Conservation (phyloP, 2,329 filamentous ascomycete species). For the Colletotrichum camelliae region DNA sequence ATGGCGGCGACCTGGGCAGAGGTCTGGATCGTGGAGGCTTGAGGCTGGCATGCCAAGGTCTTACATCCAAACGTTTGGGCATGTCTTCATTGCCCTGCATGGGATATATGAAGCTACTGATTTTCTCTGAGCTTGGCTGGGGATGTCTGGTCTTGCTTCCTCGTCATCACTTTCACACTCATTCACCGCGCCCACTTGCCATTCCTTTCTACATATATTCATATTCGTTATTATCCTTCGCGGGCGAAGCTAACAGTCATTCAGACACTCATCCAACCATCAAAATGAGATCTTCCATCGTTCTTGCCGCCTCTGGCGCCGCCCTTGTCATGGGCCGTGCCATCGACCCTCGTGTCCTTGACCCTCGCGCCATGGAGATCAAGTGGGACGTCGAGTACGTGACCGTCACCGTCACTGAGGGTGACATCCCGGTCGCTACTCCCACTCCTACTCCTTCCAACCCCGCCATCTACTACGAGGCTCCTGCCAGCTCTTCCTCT, state of each 20-base stretch:
- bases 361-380: conserved; percentile 42
- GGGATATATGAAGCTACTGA: conserved; percentile 2
- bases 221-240: conserved; percentile 2
- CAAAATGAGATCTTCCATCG: conserved; percentile 57
- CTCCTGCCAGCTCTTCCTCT: conserved; percentile 14
- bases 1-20: background rate
- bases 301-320: conserved; percentile 51
- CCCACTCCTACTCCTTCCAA: conserved; percentile 25
- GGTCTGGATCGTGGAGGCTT: background rate
- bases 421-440: conserved; percentile 19
- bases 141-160: background rate
- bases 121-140: background rate
- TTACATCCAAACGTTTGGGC: background rate
- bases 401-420: conserved; percentile 51
- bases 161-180: background rate
- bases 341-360: conserved; percentile 41
- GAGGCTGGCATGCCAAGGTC: background rate
- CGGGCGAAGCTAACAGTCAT: conserved; percentile 23
- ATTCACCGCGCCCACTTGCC: background rate
- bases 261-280: conserved; percentile 11
- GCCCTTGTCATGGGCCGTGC: conserved; percentile 51
- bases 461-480: conserved; percentile 6
- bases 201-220: background rate
- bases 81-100: background rate
- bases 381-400: conserved; percentile 45